A percentile compares a stretch with the other conserved stretches of the same genome.
phyloP scores from a whole-genome alignment of 2,329 filamentous ascomycete species.

The Verticillium tricorpus region DNA sequence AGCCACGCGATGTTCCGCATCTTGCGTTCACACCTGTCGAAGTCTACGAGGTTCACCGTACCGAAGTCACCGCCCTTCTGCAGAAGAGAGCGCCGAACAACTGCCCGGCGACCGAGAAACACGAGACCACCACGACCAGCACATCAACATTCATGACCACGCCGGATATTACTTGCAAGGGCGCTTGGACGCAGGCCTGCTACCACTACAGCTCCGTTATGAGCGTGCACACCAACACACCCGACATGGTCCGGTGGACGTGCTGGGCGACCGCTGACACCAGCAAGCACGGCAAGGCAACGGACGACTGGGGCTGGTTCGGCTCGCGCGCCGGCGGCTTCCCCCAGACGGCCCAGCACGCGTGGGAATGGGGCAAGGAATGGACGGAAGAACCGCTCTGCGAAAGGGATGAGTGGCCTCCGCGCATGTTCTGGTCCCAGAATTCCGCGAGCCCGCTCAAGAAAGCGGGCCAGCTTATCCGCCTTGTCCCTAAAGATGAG shows the following conservation, averaged over 20 bases:
- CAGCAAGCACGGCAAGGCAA: not conserved
- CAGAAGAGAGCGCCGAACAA: not conserved
- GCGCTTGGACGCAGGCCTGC: conserved; percentile 16
- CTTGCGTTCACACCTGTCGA: no score
- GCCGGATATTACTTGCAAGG: no score
- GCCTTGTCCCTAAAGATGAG: conserved; percentile 5
- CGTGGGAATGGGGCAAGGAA: not conserved
- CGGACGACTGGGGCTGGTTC: not conserved
- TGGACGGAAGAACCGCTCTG: not conserved
- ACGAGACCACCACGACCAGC: no score
- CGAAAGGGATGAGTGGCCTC: not conserved
- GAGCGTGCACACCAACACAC: not conserved
- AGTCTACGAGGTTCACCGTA: no score
- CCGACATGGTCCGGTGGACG: conserved; percentile 1
- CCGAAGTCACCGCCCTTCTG: not conserved
- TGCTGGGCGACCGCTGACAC: conserved; percentile 4
- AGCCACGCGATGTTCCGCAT: not conserved
- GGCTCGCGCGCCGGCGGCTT: not conserved
- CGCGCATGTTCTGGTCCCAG: conserved; percentile 2
- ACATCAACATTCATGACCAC: no score
- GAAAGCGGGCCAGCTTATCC: conserved; percentile 6
- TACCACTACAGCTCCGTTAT: conserved; percentile 19
- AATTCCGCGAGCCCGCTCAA: not conserved
- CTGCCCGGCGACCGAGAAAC: no score
- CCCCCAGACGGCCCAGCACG: not conserved